Conservation (phyloP, 257 asterid species). For the Capsicum chinense region DNA sequence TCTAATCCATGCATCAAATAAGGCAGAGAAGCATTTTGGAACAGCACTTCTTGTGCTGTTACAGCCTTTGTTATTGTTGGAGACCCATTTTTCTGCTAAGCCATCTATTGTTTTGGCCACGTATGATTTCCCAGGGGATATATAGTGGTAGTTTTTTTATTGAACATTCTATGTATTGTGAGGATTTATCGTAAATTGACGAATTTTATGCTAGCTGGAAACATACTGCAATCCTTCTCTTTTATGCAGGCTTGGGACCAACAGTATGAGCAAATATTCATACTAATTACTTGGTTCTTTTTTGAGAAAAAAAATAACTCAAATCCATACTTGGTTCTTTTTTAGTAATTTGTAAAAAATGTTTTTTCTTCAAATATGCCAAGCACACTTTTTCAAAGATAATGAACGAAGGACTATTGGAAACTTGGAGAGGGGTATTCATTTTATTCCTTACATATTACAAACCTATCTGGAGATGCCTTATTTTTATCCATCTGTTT, state of each 20-base stretch:
- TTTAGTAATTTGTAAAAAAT: neutral
- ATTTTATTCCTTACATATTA: neutral
- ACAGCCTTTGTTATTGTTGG: neutral
- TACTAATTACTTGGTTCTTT: neutral
- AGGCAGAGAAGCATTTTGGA: constrained; percentile 5
- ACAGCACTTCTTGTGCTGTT: neutral
- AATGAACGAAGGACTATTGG: neutral
- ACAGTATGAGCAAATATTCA: neutral
- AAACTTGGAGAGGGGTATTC: neutral
- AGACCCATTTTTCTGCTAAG: neutral
- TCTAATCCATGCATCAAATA: neutral
- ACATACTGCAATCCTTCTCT: neutral
- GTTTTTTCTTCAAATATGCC: neutral
- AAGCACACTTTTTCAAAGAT: neutral
- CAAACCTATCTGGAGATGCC: constrained; percentile 4
- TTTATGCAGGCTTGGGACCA: neutral
- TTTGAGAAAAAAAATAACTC: neutral
- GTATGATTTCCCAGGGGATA: neutral
- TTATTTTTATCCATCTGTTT: constrained; percentile 11
- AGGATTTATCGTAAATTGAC: neutral
- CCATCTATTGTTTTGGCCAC: constrained; percentile 9
- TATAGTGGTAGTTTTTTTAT: neutral
- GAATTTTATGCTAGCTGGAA: neutral
- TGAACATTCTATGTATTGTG: neutral
- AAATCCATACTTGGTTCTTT: too few species aligned